Percentiles rank a stretch among this genome's conserved stretches.
Conservation (phyloP, 495 filamentous ascomycete genomes). For the Aspergillus ellipticus region DNA sequence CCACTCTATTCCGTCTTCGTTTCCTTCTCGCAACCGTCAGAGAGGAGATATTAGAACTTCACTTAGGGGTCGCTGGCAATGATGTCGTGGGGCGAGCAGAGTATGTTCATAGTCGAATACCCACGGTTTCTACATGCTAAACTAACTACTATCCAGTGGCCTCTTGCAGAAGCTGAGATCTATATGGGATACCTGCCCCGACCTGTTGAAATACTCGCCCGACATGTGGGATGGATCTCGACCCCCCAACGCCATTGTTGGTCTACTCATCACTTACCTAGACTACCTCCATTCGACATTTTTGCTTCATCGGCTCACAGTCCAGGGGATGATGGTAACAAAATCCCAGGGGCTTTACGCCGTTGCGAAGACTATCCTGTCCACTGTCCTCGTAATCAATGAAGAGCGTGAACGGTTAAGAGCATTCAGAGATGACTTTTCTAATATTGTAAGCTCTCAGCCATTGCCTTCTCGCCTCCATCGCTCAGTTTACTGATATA, state of each 20-base stretch:
- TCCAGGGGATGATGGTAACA: neutral
- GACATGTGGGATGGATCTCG: conserved; percentile 6
- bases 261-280: conserved; percentile 1
- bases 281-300: conserved; percentile 10
- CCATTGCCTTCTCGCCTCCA: too few relatives aligned
- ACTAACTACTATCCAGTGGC: conserved; percentile 1
- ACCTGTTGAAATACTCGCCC: conserved; percentile 9
- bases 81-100: neutral
- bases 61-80: conserved; percentile 24
- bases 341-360: neutral
- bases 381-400: conserved; percentile 8
- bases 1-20: conserved; percentile 27
- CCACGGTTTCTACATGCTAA: too few relatives aligned
- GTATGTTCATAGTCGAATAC: neutral
- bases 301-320: conserved; percentile 4
- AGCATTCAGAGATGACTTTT: conserved; percentile 9
- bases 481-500: neutral
- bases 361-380: conserved; percentile 5
- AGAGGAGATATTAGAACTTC: conserved; percentile 50
- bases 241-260: neutral
- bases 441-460: neutral
- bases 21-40: conserved; percentile 35
- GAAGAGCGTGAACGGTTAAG: conserved; percentile 7
- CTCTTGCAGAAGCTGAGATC: neutral
- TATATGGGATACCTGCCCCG: conserved; percentile 8